Evolutionary conservation across 2,329 filamentous ascomycete species (phyloP), one percentile per base, ranked within the genome.

Genomic region (Rasamsonia emersonii): DNA sequence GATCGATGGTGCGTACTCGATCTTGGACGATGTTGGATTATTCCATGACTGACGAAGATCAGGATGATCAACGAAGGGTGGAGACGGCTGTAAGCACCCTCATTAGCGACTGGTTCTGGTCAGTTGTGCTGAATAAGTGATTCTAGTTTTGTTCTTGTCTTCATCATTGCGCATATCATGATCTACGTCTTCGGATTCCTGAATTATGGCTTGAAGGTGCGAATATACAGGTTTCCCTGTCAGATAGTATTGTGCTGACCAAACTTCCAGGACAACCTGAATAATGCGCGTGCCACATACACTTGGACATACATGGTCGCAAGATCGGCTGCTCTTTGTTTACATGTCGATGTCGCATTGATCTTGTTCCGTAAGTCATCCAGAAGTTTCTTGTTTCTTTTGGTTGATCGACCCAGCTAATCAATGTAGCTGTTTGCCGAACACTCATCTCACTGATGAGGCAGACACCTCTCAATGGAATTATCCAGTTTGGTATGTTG

Each of bases 31-130:
- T 11, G 11, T 8, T 30, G n/a, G 18, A 24, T 19, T 35, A 28
- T 24, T 24, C 18, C 13, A 8, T 18, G 29, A 42, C 36, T 36
- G 20, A 39, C 11, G 17, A 34, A 9, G 29, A 9, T 28, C 36
- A 59, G 55, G 84, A 88, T 91, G 83, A 80, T 89, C 40, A 89
- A 89, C 54, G 84, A 89, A 55, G 84, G 84, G 39, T 86, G 86
- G 56, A 72, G 82, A 54, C 70, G 82, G 75, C 70, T 89, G 76
- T 86, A 68, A 36, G 79, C 72, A 34, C 11, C 24, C 16, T 26
- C 20, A n/a, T 17, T 32, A 25, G 18, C 6, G 4, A 15, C 15
- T 9, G 18, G 28, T 24, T 21, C 24, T 30, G 9, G n/a, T 25
- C 11, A n/a, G 28, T 24, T 21, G 18, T 30, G 9, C n/a, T 25